Percentiles rank a stretch among this genome's conserved stretches.
These are phyloP conservation scores for Triticum dicoccoides DNA, from an alignment of 176 grass and related monocot genomes.

Conservation along the genomic window DNA sequence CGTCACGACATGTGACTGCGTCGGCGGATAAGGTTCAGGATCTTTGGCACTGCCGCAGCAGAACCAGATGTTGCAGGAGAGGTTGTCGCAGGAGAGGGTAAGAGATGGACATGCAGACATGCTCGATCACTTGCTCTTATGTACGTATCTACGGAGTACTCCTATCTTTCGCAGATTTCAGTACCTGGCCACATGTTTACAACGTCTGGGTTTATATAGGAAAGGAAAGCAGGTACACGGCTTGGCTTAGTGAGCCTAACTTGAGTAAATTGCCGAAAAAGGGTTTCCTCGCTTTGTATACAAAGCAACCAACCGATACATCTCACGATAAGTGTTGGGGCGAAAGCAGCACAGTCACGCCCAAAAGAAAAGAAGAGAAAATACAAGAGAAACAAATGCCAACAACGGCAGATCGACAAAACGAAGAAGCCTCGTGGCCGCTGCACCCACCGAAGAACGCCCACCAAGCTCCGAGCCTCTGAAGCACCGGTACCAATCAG, in stretches of 20 bases:
- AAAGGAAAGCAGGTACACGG: background rate
- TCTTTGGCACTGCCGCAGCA: conserved; percentile 12
- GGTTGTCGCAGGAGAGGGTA: conserved; percentile 15
- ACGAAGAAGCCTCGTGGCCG: too few relatives aligned
- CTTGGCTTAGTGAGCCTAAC: background rate
- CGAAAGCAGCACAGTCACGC: too few relatives aligned
- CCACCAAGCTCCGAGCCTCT: too few relatives aligned
- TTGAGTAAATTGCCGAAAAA: too few relatives aligned
- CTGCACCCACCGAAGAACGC: too few relatives aligned
- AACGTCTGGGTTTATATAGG: background rate
- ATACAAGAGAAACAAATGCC: too few relatives aligned
- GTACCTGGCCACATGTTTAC: background rate
- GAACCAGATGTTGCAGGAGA: conserved; percentile 8
- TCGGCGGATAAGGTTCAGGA: background rate
- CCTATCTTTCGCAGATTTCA: background rate
- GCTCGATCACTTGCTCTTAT: background rate
- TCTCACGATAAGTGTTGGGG: too few relatives aligned
- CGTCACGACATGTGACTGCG: background rate
- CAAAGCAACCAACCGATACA: too few relatives aligned
- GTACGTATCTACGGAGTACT: background rate
- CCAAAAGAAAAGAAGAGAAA: too few relatives aligned
- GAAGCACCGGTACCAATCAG: too few relatives aligned
- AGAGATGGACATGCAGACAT: conserved; percentile 10
- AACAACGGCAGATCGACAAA: too few relatives aligned
- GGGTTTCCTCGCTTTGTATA: too few relatives aligned